Base-by-base conservation (phyloP, 2,329 filamentous ascomycete genomes). In the Colletotrichum lini region DNA sequence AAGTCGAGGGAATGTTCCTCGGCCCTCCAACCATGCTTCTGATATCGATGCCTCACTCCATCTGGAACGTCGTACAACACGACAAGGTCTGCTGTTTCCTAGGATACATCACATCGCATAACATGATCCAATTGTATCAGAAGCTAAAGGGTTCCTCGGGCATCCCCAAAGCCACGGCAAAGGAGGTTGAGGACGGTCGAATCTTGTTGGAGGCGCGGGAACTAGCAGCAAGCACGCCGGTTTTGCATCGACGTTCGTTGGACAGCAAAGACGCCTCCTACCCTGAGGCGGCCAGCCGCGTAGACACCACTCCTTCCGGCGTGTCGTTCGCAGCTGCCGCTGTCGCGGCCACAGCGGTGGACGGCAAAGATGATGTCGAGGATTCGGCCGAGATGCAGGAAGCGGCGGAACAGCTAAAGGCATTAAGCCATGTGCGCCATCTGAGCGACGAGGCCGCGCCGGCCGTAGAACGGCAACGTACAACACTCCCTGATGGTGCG, bases 361-460 rank as follows among this genome's bases (percentile, higher is more conserved):
- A 80, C 2, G 78, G 80, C 42, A 86, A 87, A 68, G 80, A 86
- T 38, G 84, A 88, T 44, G 86, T 85, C 5, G 89, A 91, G 76
- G 90, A 91, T 67, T 90, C 90, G n/a, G 89, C 88, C 10, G 90
- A 92, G 80, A 91, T 92, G 89, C 89, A 92, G 74, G 89, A 91
- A 78, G 90, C 90, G 23, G 90, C 90, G 4, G 90, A 92, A 76
- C 90, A 92, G 78, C 83, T 92, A 7, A 91, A 92, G 75, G 90
- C 90, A 2, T 78, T 92, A 52, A 91, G 90, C 74, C 89, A 92
- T 75, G 86, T 91, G 64, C 86, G 89, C 3, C 80, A 81, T 61
- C 70, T 80, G 12, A 82, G 80, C 68, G 80, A 81, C 53, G 80
- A 80, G 56, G 62, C 78, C 2, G 52, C 67, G 1, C 75, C 76